Base-by-base conservation (phyloP, 108 stramenopile genomes). In the Skeletonema potamos region DNA sequence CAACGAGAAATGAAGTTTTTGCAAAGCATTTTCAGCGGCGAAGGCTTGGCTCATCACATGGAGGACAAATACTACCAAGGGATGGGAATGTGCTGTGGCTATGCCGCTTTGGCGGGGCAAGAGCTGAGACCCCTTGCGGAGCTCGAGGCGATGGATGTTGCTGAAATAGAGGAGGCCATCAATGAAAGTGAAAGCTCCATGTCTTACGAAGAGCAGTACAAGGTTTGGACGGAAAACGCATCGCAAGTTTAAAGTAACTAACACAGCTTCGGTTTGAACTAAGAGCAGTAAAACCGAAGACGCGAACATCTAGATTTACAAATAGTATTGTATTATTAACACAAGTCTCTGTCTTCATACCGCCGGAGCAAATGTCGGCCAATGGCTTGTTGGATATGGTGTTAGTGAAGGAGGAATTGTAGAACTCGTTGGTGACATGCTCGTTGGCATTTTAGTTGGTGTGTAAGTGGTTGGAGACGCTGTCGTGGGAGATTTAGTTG, bases 1-100 rank as follows among this genome's bases (percentile, higher is more conserved):
- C 77, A 81, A 29, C 81, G 92, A 9, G 94, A 95, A 66, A 29
- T 88, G 27, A 77, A 86, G 68, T 77, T 95, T 8, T 69, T 92
- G 26, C 79, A 84, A 57, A 82, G 83, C 34, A 66, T 95, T 26
- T 60, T 90, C 32, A 76, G 84, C 30, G 92, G 92, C 5, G 82
- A 85, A 37, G 92, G 86, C 3, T 58, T 95, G 7, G 82, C 75
- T 3, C 84, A 95, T 66, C 94, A 95, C 74, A 72, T 95, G 78
- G 94, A 95, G 67, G 87, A 89, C 46, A 69, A 81, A 44, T 95
- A 95, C 57, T 92, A 89, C 58, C 65, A 68, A 28, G 90, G 81
- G 9, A 84, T 95, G 82, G 94, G 94, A 7, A 77, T 86, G 60
- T 86, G 88, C 17, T 82, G 74, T 33, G 89, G 92, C 26, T 90